Conservation (phyloP, 2,329 filamentous ascomycete species). For the Fusarium guadeloupense region DNA sequence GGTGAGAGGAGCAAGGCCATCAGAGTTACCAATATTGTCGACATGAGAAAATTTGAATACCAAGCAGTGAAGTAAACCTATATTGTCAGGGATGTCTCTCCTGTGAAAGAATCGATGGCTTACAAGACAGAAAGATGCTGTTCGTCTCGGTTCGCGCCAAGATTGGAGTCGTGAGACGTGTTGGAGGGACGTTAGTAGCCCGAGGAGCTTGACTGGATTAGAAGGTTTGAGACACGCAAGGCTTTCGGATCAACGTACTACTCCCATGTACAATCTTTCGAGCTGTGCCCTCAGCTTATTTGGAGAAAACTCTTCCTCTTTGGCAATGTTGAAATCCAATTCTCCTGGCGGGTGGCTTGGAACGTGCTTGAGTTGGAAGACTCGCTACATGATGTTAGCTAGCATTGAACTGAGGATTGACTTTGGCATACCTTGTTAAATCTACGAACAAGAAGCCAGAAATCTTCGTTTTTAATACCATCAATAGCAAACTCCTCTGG, state of each 20-base stretch:
- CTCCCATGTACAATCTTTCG: conserved; percentile 81
- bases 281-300: conserved; percentile 81
- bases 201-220: conserved; percentile 47
- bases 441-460: conserved; percentile 18
- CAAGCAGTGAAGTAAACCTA: conserved; percentile 68
- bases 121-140: conserved; percentile 45
- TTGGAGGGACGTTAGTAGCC: conserved; percentile 53
- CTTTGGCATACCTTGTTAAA: conserved; percentile 16
- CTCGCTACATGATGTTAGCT: neutral
- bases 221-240: neutral
- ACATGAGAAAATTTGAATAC: conserved; percentile 72
- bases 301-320: conserved; percentile 82
- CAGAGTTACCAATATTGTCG: conserved; percentile 63
- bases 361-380: conserved; percentile 18
- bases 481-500: neutral
- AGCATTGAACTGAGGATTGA: accelerated
- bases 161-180: conserved; percentile 78
- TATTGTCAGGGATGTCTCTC: conserved; percentile 52
- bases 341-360: neutral
- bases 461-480: conserved; percentile 9
- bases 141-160: conserved; percentile 77
- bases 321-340: conserved; percentile 53
- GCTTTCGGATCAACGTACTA: conserved; percentile 62
- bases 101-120: accelerated
- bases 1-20: conserved; percentile 73